phyloP scores from a whole-genome alignment of 2,329 filamentous ascomycete species.

The Aspergillus sclerotialis region DNA sequence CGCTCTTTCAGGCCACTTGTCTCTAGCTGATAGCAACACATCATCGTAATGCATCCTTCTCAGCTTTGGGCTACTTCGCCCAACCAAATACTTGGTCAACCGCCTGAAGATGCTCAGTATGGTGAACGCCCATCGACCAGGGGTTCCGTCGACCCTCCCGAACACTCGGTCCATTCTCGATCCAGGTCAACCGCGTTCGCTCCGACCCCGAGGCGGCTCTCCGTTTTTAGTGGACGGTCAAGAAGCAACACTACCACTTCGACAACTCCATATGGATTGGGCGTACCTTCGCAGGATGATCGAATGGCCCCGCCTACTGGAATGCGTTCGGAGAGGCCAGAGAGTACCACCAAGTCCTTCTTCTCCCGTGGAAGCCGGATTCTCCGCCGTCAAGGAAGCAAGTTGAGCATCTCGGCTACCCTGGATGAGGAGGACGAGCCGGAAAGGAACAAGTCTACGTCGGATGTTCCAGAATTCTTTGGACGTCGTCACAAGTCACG shows the following conservation, averaged over 20 bases:
- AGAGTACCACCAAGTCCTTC: constrained; percentile 33
- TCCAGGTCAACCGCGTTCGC: constrained; percentile 29
- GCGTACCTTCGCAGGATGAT: constrained; percentile 26
- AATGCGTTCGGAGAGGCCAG: constrained; percentile 25
- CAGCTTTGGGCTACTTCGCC: constrained; percentile 1
- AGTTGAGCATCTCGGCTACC: constrained; percentile 36
- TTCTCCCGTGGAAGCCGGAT: constrained; percentile 41
- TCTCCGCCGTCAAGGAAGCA: constrained; percentile 41
- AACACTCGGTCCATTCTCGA: constrained; percentile 27
- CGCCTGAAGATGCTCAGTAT: too few relatives aligned
- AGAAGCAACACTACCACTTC: constrained; percentile 46
- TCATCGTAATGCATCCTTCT: constrained; percentile 7
- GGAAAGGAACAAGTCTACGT: constrained; percentile 23
- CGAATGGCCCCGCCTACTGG: constrained; percentile 21
- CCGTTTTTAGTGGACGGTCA: constrained; percentile 33
- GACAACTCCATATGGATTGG: constrained; percentile 34
- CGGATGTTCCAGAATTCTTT: constrained; percentile 27
- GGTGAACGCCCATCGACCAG: constrained; percentile 26
- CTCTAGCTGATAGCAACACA: too few relatives aligned
- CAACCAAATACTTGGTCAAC: too few relatives aligned
- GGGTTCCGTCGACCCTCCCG: constrained; percentile 25
- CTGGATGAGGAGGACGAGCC: constrained; percentile 35
- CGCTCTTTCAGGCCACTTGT: constrained; percentile 9
- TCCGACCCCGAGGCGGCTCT: constrained; percentile 33
- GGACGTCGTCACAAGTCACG: constrained; percentile 25